phyloP scores from a whole-genome alignment of 208 protist genomes.

The Crithidia bombi region DNA sequence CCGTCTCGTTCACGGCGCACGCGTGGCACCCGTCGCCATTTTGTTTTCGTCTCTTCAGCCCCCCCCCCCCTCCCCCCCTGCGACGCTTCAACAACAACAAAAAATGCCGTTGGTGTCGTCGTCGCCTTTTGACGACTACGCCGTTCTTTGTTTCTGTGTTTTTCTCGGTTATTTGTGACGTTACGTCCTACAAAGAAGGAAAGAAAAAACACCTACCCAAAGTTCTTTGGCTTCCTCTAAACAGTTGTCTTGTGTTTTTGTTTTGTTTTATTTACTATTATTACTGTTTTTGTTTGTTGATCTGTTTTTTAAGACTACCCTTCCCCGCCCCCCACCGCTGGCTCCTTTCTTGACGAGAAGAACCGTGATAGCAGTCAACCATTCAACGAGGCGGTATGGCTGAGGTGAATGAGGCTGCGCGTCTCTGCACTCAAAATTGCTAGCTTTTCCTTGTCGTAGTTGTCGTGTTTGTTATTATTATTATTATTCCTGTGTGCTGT shows the following conservation, averaged over 20 bases:
- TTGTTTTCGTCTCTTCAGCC: too few species aligned
- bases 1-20: too few species aligned
- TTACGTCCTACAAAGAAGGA: constrained; percentile 17
- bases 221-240: constrained; percentile 2
- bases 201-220: constrained; percentile 5
- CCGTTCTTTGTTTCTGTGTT: background rate
- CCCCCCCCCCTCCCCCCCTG: too few species aligned
- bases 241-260: constrained; percentile 22
- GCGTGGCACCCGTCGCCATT: too few species aligned
- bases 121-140: too few species aligned
- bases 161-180: constrained; percentile 7
- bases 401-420: background rate
- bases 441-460: background rate
- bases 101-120: background rate
- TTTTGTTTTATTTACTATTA: constrained; percentile 22
- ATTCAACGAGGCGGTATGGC: background rate
- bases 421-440: background rate
- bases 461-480: background rate
- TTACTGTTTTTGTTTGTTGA: too few species aligned
- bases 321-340: background rate
- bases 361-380: background rate
- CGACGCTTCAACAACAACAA: background rate
- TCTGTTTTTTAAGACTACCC: too few species aligned
- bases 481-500: background rate
- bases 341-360: background rate